Evolutionary conservation across 2,329 filamentous ascomycete species (phyloP), one percentile per base, ranked within the genome.

Genomic region (Colletotrichum sp.): DNA sequence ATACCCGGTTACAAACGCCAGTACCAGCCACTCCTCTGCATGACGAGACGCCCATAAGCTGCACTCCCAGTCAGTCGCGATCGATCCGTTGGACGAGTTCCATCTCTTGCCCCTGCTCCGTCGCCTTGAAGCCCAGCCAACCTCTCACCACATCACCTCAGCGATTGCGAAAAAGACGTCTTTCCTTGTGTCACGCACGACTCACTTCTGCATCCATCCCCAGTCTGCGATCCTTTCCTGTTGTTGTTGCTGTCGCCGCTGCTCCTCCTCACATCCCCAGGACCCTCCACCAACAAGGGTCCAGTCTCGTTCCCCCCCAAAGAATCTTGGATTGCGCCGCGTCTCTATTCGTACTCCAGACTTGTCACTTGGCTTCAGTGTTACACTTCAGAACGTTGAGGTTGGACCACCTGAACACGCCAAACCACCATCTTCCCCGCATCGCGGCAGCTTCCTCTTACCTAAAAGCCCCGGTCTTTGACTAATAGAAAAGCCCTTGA

Each of bases 401-500:
- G 73, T 73, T 69, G 70, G 73, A 69, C 70, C 73, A 76, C 73
- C 70, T 73, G 70, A 66, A 76, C 70, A 73, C 69, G 69, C 69
- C 73, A 77, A 76, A 76, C 69, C 74, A 78, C 76, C 80, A 78
- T 60, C 79, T 86, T 85, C 85, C 85, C 85, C 85, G 84, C 85
- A 85, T 84, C 81, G 78, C 82, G 79, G 82, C 81, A 83, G 76
- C 79, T 80, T 84, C 78, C 78, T 84, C 80, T 88, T 88, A 88
- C 87, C 85, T 88, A 88, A 88, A 81, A 85, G 77, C 76, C 78
- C 79, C 80, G 76, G 79, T 76, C 76, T 78, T 85, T 88, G 86
- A 88, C 87, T 88, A 88, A 88, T 85, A 86, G 82, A 85, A 87
- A 87, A 76, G 74, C 52, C 48, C 64, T 60, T 76, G 65, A 71